These are phyloP conservation scores for Fusarium sp. DNA, from an alignment of 2,329 filamentous ascomycete species.

Conservation along the genomic window DNA sequence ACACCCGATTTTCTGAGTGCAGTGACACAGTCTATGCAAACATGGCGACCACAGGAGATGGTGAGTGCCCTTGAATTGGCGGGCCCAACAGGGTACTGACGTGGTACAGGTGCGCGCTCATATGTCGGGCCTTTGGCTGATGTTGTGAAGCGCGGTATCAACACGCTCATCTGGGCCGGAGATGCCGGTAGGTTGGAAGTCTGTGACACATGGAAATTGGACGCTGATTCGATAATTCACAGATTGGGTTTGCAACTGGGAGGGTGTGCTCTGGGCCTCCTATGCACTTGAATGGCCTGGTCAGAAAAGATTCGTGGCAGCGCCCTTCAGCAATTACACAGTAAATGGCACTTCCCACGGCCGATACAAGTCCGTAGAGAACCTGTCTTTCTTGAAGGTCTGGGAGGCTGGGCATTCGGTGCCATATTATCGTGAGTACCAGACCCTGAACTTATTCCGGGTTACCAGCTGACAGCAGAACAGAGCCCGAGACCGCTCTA, in stretches of 20 bases:
- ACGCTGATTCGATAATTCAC: slow-evolving; percentile 1
- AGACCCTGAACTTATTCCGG: too few species aligned
- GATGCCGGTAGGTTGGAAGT: slow-evolving; percentile 54
- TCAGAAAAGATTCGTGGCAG: slow-evolving; percentile 52
- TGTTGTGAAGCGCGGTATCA: slow-evolving; percentile 60
- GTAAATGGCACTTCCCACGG: slow-evolving; percentile 60
- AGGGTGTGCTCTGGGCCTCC: slow-evolving; percentile 60
- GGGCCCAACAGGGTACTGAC: slow-evolving; percentile 1
- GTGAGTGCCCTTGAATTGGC: slow-evolving; percentile 8
- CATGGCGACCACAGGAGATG: slow-evolving; percentile 40
- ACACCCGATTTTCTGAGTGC: slow-evolving; percentile 40
- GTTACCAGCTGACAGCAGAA: slow-evolving; percentile 4
- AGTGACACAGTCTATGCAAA: slow-evolving; percentile 39
- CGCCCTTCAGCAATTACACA: slow-evolving; percentile 54
- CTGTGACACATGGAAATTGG: background rate
- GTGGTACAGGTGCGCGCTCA: slow-evolving; percentile 52
- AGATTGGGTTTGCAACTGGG: slow-evolving; percentile 70
- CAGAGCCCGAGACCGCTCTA: slow-evolving; percentile 43
- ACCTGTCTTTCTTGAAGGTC: slow-evolving; percentile 69
- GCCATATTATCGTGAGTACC: slow-evolving; percentile 55
- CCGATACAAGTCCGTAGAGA: slow-evolving; percentile 61
- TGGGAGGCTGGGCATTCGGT: slow-evolving; percentile 69
- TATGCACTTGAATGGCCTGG: slow-evolving; percentile 58
- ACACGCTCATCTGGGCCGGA: slow-evolving; percentile 65
- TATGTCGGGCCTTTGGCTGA: slow-evolving; percentile 56